Conservation (phyloP, 257 asterid species). For the Thymus mandschuricus region DNA sequence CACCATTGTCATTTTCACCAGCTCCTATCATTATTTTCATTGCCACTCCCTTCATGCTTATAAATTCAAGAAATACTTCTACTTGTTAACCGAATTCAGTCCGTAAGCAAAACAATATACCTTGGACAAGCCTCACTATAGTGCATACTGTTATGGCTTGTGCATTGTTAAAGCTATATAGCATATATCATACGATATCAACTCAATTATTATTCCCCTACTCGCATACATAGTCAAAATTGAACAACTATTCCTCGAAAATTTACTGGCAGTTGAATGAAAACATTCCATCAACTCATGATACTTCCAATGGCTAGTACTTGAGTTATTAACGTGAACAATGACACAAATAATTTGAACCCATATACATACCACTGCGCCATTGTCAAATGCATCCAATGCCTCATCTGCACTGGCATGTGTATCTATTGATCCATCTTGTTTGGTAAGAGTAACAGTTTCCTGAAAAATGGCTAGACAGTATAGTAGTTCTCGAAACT, state of each 20-base stretch:
- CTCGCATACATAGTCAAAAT: constrained; percentile 16
- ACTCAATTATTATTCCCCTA: not conserved
- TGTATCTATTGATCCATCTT: constrained; percentile 40
- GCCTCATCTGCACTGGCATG: constrained; percentile 60
- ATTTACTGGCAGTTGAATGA: constrained; percentile 4
- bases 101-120: constrained; percentile 3
- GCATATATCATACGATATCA: not conserved
- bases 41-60: not conserved
- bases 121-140: not conserved
- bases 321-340: constrained; percentile 23
- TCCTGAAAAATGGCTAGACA: constrained; percentile 50
- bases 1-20: not conserved
- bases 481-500: not conserved
- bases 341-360: constrained; percentile 10
- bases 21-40: not conserved
- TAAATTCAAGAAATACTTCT: not conserved
- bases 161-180: not conserved
- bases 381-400: constrained; percentile 66
- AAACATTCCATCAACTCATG: not conserved
- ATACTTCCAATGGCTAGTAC: constrained; percentile 8
- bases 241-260: constrained; percentile 3
- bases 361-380: constrained; percentile 60
- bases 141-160: not conserved
- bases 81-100: not conserved
- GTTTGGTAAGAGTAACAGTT: constrained; percentile 38